A percentile compares a stretch with the other conserved stretches of the same genome.
Evolutionary conservation across 306 rosid genomes (phyloP).

Genomic region (Acacia crassicarpa): DNA sequence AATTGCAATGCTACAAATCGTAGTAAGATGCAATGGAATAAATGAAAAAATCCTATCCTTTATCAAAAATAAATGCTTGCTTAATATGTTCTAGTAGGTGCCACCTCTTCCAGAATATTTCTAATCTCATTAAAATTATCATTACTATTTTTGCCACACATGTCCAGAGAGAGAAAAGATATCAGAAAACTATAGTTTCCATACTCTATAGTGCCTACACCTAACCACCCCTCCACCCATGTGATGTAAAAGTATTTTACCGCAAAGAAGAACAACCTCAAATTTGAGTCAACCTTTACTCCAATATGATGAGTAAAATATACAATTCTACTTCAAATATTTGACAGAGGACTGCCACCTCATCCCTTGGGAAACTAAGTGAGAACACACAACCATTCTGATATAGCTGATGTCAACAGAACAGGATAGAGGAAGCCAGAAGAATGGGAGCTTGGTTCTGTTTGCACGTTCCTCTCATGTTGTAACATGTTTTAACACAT

Average conservation of each 20-base stretch:
- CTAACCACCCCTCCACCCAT: not conserved
- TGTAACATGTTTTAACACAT: too few relatives aligned
- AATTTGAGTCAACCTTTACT: conserved; percentile 13
- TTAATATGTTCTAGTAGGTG: not conserved
- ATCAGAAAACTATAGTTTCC: not conserved
- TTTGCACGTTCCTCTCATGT: not conserved
- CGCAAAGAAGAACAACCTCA: not conserved
- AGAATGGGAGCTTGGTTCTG: not conserved
- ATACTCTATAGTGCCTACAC: not conserved
- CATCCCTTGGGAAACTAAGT: not conserved
- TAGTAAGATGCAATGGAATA: not conserved
- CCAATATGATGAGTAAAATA: not conserved
- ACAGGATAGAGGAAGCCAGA: not conserved
- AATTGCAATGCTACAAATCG: not conserved
- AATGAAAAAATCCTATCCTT: not conserved
- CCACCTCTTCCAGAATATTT: not conserved
- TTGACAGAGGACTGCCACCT: not conserved
- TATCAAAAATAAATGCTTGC: not conserved
- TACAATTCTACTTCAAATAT: not conserved
- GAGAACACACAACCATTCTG: not conserved
- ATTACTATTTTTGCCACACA: not conserved
- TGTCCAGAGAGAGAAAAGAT: not conserved
- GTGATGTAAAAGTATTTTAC: not conserved
- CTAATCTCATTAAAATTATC: not conserved
- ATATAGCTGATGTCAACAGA: not conserved